Conservation (phyloP, 177 flowering plant genomes). For the Vitis hybrid region DNA sequence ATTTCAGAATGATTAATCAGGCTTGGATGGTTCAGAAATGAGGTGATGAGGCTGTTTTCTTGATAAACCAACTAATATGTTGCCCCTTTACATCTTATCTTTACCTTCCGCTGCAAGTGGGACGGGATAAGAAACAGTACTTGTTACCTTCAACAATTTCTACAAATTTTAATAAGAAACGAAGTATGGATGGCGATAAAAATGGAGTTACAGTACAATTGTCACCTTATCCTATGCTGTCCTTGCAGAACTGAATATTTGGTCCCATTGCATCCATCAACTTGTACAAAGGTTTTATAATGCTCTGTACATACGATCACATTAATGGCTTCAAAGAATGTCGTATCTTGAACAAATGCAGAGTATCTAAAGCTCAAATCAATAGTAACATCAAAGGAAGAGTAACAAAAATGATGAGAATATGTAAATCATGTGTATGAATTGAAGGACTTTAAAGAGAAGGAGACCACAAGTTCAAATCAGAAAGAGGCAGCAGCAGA, state of each 20-base stretch:
- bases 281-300: not conserved
- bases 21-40: too few species aligned
- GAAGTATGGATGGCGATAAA: not conserved
- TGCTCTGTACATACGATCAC: not conserved
- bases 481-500: not conserved
- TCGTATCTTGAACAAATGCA: too few species aligned
- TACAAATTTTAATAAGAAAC: not conserved
- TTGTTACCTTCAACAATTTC: not conserved
- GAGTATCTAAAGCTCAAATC: too few species aligned
- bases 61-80: too few species aligned
- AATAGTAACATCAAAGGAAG: too few species aligned
- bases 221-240: not conserved
- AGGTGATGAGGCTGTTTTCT: too few species aligned
- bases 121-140: not conserved
- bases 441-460: too few species aligned
- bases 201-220: not conserved
- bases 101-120: constrained; percentile 3
- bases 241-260: not conserved
- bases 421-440: too few species aligned
- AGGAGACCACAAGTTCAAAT: not conserved
- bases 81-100: too few species aligned
- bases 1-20: too few species aligned
- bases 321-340: not conserved
- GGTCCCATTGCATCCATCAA: constrained; percentile 9
- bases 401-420: too few species aligned